Evolutionary conservation across 2,329 filamentous ascomycete species (phyloP), one percentile per base, ranked within the genome.

Genomic region (Sporothrix globosa): DNA sequence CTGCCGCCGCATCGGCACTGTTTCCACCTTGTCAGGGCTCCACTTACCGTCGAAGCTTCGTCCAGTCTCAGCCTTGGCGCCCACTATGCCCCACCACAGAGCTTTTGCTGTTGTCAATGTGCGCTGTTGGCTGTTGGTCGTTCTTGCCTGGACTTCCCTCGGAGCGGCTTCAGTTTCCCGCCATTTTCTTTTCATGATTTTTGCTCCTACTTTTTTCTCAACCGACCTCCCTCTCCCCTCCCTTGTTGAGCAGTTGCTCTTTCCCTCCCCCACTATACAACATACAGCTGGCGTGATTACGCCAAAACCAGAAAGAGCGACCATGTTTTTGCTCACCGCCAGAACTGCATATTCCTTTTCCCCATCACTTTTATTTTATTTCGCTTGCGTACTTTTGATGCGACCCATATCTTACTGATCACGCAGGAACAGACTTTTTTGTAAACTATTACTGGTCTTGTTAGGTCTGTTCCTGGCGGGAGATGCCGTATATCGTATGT

Each of bases 321-420:
- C 44, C 63, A 53, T 13, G 13, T 44, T 44, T 9, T 13, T 19
- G n/a, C 50, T 67, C 65, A 67, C 65, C 65, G 52, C 65, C 50
- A 67, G 65, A 67, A 67, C 30, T 44, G 30, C 48, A 17, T 30
- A 53, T 67, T n/a, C 24, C 44, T 67, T 34, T 34, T 67, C 65
- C 19, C 65, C 65, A 27, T 56, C 19, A 13, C n/a, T 27, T 34
- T 52, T 66, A 30, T 30, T 66, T 34, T 50, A 39, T 21, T 50
- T 39, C 11, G n/a, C 21, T 52, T 66, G 39, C 39, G 13, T 14
- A 11, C 13, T 39, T 34, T 56, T 58, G n/a, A 10, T 19, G 19
- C 39, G 39, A 63, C 58, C 58, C n/a, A 63, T 63, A 39, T 34
- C 56, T 13, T 46, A n/a, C 60, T 50, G 61, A 34, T 44, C 46